Conservation (phyloP, 163 green algal genomes). For the Chlorella variabilis region DNA sequence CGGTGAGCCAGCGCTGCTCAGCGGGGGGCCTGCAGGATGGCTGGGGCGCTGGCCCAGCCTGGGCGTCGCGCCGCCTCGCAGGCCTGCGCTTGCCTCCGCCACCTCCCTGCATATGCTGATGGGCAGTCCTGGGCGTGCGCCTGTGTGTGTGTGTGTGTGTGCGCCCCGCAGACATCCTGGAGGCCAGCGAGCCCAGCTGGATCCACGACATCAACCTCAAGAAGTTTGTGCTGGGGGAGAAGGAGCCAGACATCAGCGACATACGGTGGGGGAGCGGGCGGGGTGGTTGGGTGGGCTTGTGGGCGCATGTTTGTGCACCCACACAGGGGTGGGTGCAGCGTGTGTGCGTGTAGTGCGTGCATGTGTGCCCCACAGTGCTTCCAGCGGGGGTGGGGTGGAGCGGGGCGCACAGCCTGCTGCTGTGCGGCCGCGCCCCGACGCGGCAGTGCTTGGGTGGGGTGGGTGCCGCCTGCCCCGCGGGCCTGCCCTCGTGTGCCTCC, state of each 20-base stretch:
- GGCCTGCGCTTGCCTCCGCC: not conserved
- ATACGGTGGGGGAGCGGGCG: not conserved
- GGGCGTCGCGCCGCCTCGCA: too few species aligned
- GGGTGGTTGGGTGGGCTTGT: not conserved
- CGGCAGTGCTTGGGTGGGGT: too few species aligned
- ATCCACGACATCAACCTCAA: slow-evolving; percentile 51
- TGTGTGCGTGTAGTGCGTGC: too few species aligned
- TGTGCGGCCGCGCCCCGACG: too few species aligned
- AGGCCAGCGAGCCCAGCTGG: slow-evolving; percentile 43
- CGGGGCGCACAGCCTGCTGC: too few species aligned
- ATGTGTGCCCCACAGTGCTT: too few species aligned
- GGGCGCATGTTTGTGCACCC: too few species aligned
- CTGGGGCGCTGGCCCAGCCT: not conserved
- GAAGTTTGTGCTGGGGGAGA: slow-evolving; percentile 47
- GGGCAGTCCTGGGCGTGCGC: not conserved
- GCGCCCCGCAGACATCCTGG: slow-evolving; percentile 28
- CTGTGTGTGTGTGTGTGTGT: not conserved
- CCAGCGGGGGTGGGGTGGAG: too few species aligned
- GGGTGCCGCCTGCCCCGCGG: too few species aligned
- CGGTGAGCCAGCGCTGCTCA: not conserved
- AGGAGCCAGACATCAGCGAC: slow-evolving; percentile 41
- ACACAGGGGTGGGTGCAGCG: too few species aligned
- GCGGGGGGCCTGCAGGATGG: too few species aligned
- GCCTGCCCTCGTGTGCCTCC: too few species aligned
- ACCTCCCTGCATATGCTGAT: not conserved